Evolutionary conservation across 169 alveolate species (phyloP).

Genomic region (Cyclospora cayetanensis): DNA sequence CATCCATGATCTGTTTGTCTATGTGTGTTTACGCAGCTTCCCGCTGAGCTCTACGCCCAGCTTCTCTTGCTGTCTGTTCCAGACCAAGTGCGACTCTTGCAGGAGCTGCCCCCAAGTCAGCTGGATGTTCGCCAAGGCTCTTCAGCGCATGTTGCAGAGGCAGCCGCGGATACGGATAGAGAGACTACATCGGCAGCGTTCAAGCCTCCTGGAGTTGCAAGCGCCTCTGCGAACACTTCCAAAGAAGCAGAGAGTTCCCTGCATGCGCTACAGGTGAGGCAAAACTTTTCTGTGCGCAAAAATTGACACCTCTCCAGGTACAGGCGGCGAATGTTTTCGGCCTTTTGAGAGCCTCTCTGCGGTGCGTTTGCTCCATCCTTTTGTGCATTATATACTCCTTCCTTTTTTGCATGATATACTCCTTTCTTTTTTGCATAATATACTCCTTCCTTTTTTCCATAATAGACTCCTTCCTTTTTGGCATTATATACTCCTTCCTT

Average conservation of each 20-base stretch:
- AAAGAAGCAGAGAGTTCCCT: not conserved
- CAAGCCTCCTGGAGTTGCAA: not conserved
- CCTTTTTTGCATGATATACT: too few relatives aligned
- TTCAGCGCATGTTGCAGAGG: not conserved
- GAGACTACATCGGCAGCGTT: not conserved
- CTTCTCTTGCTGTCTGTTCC: not conserved
- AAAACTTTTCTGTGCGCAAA: too few relatives aligned
- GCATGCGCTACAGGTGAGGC: not conserved
- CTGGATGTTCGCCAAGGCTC: not conserved
- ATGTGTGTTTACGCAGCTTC: not conserved
- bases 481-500: too few relatives aligned
- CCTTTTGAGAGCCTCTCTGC: too few relatives aligned
- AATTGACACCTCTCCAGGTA: too few relatives aligned
- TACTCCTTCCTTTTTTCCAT: too few relatives aligned
- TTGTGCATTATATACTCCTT: too few relatives aligned
- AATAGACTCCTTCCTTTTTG: too few relatives aligned
- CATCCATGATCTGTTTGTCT: too few relatives aligned
- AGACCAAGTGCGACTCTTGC: not conserved
- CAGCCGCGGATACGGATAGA: not conserved
- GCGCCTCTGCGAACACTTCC: not conserved
- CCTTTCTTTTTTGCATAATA: too few relatives aligned
- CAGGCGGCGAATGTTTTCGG: too few relatives aligned
- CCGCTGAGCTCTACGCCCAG: constrained; percentile 13
- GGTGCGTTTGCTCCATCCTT: too few relatives aligned
- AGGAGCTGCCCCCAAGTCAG: not conserved